Evolutionary conservation across 345 rosid species (phyloP).

Genomic region (Salix udensis): DNA sequence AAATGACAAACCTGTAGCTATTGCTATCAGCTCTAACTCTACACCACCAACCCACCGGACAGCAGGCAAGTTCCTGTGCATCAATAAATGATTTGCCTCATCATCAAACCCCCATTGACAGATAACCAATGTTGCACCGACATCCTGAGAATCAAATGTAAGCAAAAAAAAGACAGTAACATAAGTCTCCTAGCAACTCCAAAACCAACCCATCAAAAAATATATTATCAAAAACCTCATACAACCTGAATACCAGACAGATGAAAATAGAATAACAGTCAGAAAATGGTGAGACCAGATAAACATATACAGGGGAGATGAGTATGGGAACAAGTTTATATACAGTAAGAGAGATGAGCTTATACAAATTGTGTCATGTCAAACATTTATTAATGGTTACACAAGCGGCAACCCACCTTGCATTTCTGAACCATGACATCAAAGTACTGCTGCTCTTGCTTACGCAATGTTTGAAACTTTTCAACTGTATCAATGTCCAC

Average conservation of each 20-base stretch:
- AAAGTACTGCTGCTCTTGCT: constrained; percentile 87
- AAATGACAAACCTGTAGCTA: constrained; percentile 71
- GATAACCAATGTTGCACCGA: constrained; percentile 92
- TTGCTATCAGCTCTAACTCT: constrained; percentile 94
- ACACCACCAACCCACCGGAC: constrained; percentile 99
- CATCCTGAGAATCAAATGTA: constrained; percentile 54
- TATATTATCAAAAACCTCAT: background rate
- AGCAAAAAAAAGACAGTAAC: background rate
- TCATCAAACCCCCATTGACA: constrained; percentile 99
- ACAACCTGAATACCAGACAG: background rate
- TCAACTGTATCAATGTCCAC: constrained; percentile 96
- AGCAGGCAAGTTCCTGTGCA: constrained; percentile 96
- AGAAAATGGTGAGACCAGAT: background rate
- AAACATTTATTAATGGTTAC: background rate
- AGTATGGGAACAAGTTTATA: background rate
- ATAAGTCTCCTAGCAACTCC: background rate
- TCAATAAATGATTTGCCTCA: constrained; percentile 92
- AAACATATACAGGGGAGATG: background rate
- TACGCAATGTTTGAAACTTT: constrained; percentile 84
- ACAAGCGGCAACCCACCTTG: constrained; percentile 44
- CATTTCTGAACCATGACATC: constrained; percentile 96
- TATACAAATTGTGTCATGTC: background rate
- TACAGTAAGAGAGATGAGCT: background rate
- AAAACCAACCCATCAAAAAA: background rate
- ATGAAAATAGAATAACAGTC: background rate